A percentile compares a stretch with the other conserved stretches of the same genome.
These are phyloP conservation scores for Lasiosphaeria hispida DNA, from an alignment of 495 filamentous ascomycete genomes.

Conservation along the genomic window DNA sequence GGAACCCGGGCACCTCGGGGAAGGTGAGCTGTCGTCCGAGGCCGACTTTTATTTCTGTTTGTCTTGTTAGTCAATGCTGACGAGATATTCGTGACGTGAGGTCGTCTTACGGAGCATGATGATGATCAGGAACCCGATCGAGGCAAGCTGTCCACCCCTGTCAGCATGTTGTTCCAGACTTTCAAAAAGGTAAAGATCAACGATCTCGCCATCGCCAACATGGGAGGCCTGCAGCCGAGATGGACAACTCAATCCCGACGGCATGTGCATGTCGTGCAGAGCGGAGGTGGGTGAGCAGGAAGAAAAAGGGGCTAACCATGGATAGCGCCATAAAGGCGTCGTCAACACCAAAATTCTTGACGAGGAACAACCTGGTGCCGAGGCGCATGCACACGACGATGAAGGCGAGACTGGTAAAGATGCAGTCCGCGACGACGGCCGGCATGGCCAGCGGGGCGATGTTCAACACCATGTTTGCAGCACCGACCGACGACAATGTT, in stretches of 20 bases:
- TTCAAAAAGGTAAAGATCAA: constrained; percentile 12
- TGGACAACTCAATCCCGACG: background rate
- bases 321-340: constrained; percentile 19
- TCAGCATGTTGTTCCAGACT: background rate
- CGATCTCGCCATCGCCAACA: background rate
- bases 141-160: constrained; percentile 9
- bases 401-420: constrained; percentile 26
- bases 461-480: constrained; percentile 14
- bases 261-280: too few relatives aligned
- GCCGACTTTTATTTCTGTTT: constrained; percentile 21
- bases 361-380: constrained; percentile 16
- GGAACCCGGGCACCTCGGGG: constrained; percentile 38
- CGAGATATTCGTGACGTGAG: background rate
- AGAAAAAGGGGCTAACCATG: constrained; percentile 14
- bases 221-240: background rate
- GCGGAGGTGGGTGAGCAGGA: background rate
- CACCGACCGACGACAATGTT: background rate
- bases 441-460: constrained; percentile 17
- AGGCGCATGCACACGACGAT: constrained; percentile 20
- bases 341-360: constrained; percentile 23
- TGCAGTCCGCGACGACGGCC: constrained; percentile 16
- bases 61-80: background rate
- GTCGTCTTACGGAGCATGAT: constrained; percentile 19
- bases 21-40: constrained; percentile 19
- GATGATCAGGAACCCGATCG: constrained; percentile 17